Percentiles rank a stretch among this genome's conserved stretches.
Evolutionary conservation across 805 yeast species (phyloP).

Genomic region (Kodamaea jinghongensis): DNA sequence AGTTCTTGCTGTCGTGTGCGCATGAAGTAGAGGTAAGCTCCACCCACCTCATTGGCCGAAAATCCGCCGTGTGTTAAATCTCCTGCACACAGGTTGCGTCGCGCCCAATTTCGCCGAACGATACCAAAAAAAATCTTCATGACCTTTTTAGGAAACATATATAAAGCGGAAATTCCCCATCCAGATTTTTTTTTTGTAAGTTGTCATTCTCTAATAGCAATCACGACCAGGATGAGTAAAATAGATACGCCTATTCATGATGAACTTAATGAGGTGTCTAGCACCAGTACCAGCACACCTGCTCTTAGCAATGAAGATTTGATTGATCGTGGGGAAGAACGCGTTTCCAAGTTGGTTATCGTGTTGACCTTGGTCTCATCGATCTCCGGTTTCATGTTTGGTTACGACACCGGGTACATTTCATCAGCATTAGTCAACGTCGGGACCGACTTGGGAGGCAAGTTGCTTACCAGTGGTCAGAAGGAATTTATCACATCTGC

Average conservation of each 20-base stretch:
- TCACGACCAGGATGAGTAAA: slow-evolving; percentile 1
- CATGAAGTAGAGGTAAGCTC: too few species aligned
- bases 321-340: slow-evolving; percentile 2
- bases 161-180: too few species aligned
- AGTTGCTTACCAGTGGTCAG: slow-evolving; percentile 65
- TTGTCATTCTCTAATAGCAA: not conserved
- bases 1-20: too few species aligned
- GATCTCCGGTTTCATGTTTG: slow-evolving; percentile 94
- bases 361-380: slow-evolving; percentile 74
- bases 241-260: slow-evolving; percentile 2
- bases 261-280: slow-evolving; percentile 3
- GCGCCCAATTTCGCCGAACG: too few species aligned
- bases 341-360: slow-evolving; percentile 53
- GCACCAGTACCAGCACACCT: slow-evolving; percentile 1
- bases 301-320: not conserved
- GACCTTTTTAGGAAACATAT: too few species aligned
- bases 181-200: too few species aligned
- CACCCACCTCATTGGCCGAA: too few species aligned
- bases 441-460: slow-evolving; percentile 63
- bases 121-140: too few species aligned
- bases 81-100: too few species aligned
- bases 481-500: slow-evolving; percentile 92
- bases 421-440: slow-evolving; percentile 89
- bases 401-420: slow-evolving; percentile 96
- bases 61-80: too few species aligned